Evolutionary conservation across 306 rosid genomes (phyloP).

Genomic region (Mucuna pruriens): DNA sequence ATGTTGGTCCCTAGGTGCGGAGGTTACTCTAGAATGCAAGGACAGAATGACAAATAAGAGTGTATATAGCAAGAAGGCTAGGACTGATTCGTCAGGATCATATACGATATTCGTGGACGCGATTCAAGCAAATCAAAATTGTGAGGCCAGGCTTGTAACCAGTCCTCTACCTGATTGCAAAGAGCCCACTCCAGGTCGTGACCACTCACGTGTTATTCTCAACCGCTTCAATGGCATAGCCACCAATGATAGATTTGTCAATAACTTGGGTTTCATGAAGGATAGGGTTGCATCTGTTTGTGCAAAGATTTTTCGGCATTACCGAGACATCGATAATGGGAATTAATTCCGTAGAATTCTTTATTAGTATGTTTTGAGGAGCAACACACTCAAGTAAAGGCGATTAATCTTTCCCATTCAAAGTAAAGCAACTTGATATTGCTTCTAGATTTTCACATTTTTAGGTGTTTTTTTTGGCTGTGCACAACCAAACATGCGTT

Average conservation of each 20-base stretch:
- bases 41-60: slow-evolving; percentile 42
- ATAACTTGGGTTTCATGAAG: slow-evolving; percentile 65
- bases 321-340: slow-evolving; percentile 47
- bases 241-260: slow-evolving; percentile 52
- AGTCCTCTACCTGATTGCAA: slow-evolving; percentile 61
- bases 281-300: slow-evolving; percentile 48
- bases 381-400: too few species aligned
- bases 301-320: slow-evolving; percentile 49
- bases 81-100: slow-evolving; percentile 61
- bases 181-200: slow-evolving; percentile 57
- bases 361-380: too few species aligned
- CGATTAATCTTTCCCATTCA: too few species aligned
- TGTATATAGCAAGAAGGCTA: slow-evolving; percentile 51
- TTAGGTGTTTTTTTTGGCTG: too few species aligned
- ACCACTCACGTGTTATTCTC: slow-evolving; percentile 70
- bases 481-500: too few species aligned
- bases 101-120: slow-evolving; percentile 49
- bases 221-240: slow-evolving; percentile 68
- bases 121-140: slow-evolving; percentile 60
- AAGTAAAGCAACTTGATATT: too few species aligned
- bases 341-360: slow-evolving; percentile 4
- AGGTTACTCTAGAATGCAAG: slow-evolving; percentile 69
- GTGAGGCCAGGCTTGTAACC: slow-evolving; percentile 61
- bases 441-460: too few species aligned
- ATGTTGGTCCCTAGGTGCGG: slow-evolving; percentile 56